Conservation (phyloP, 805 yeast genomes). For the Pichia paraexigua region DNA sequence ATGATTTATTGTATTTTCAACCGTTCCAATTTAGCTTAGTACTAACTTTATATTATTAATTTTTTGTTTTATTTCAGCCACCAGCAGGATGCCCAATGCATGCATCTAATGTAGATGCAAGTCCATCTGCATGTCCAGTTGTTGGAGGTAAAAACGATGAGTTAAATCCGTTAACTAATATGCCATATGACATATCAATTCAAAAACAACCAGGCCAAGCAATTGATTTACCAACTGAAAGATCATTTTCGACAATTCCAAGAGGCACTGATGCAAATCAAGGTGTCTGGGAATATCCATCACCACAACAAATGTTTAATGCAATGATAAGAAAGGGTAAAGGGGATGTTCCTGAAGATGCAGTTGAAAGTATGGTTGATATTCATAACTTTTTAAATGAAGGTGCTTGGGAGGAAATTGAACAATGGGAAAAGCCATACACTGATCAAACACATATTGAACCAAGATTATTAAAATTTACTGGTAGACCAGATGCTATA, state of each 20-base stretch:
- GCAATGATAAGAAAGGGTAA: slow-evolving; percentile 96
- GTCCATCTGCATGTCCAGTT: slow-evolving; percentile 25
- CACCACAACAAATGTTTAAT: slow-evolving; percentile 98
- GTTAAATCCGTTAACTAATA: slow-evolving; percentile 79
- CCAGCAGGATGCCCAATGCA: slow-evolving; percentile 10
- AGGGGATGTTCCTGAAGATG: slow-evolving; percentile 86
- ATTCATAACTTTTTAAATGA: slow-evolving; percentile 95
- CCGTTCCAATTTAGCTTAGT: neutral
- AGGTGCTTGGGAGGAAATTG: slow-evolving; percentile 94
- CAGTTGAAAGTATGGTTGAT: slow-evolving; percentile 94
- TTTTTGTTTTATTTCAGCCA: neutral
- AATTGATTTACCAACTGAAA: slow-evolving; percentile 68
- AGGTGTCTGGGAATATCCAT: slow-evolving; percentile 97
- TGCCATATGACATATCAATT: slow-evolving; percentile 69
- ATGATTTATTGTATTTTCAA: no score
- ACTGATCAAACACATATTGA: slow-evolving; percentile 43
- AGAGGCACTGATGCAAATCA: slow-evolving; percentile 56
- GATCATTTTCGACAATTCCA: slow-evolving; percentile 82
- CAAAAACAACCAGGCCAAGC: slow-evolving; percentile 74
- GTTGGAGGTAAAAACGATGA: slow-evolving; percentile 25
- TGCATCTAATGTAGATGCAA: neutral
- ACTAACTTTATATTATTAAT: neutral
- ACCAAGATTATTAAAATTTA: slow-evolving; percentile 78
- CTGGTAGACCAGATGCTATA: slow-evolving; percentile 84
- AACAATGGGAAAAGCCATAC: slow-evolving; percentile 82